A percentile compares a stretch with the other conserved stretches of the same genome.
These are phyloP conservation scores for Tolypocladium inflatum DNA, from an alignment of 2,329 filamentous ascomycete genomes.

Conservation along the genomic window DNA sequence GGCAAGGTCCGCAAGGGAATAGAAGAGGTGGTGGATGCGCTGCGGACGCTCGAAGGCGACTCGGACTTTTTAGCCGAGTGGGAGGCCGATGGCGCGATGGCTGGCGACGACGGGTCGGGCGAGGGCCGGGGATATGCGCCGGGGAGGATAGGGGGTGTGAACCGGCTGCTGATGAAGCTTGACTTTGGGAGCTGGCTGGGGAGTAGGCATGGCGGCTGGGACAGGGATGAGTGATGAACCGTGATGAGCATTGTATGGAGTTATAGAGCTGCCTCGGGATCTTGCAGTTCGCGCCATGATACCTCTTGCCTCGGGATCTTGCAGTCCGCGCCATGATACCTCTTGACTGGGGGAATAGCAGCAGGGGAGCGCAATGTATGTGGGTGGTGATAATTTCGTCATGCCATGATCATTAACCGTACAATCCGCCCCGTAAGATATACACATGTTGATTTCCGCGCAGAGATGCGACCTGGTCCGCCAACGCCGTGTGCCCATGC, in stretches of 20 bases:
- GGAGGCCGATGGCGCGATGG: constrained; percentile 23
- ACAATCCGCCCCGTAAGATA: not conserved
- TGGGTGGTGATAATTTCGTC: not conserved
- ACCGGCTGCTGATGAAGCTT: constrained; percentile 83
- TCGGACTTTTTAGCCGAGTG: constrained; percentile 33
- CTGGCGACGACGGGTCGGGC: constrained; percentile 29
- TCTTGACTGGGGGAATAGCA: too few relatives aligned
- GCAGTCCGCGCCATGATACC: not conserved
- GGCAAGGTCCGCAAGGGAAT: constrained; percentile 57
- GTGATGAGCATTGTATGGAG: not conserved
- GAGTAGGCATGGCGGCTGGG: constrained; percentile 13
- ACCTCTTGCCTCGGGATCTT: not conserved
- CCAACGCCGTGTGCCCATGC: not conserved
- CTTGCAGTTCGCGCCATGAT: not conserved
- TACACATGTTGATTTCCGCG: not conserved
- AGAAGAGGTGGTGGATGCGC: constrained; percentile 51
- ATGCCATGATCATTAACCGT: not conserved
- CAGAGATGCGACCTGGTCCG: too few relatives aligned
- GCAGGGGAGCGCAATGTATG: not conserved
- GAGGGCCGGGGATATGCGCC: constrained; percentile 49
- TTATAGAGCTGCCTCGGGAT: not conserved
- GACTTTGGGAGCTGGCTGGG: constrained; percentile 57
- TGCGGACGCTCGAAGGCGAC: constrained; percentile 36
- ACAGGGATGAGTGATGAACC: not conserved
- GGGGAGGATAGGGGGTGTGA: constrained; percentile 66